These are phyloP conservation scores for Mortierella claussenii DNA, from an alignment of 192 early-diverging fungal genomes.

Conservation along the genomic window DNA sequence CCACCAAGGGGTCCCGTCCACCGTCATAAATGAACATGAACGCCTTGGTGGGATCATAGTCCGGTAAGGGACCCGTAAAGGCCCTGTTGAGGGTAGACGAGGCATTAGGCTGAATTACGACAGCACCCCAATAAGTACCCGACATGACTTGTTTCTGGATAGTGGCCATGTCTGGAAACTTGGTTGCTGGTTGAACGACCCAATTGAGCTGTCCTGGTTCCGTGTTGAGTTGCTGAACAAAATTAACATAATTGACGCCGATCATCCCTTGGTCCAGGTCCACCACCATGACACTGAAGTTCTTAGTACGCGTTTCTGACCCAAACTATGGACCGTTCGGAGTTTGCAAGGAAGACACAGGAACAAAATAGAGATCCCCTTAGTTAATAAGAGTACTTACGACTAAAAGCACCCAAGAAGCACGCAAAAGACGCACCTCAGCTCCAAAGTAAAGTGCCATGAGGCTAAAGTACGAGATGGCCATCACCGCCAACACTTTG, in stretches of 20 bases:
- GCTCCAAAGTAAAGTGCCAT: conserved; percentile 48
- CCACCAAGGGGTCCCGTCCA: conserved; percentile 32
- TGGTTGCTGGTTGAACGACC: neutral
- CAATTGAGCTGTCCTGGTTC: conserved; percentile 23
- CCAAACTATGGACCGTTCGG: conserved; percentile 43
- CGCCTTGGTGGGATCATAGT: conserved; percentile 36
- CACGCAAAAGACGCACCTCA: conserved; percentile 12
- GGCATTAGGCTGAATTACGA: conserved; percentile 29
- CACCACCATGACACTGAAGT: conserved; percentile 36
- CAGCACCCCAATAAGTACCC: conserved; percentile 40
- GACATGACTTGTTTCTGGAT: conserved; percentile 15
- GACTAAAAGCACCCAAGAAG: neutral
- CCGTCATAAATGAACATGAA: conserved; percentile 44
- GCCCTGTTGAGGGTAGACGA: conserved; percentile 26
- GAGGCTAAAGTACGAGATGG: conserved; percentile 29
- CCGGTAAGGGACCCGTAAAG: neutral
- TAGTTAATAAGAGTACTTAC: too few species aligned
- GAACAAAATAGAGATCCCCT: too few species aligned
- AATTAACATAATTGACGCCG: conserved; percentile 29
- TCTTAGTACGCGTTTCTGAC: conserved; percentile 11
- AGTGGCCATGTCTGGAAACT: conserved; percentile 4
- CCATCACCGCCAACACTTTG: conserved; percentile 42
- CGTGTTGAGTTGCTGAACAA: conserved; percentile 13
- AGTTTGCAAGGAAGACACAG: too few species aligned
- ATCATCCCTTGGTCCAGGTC: conserved; percentile 38